These are phyloP conservation scores for Scytalidium lignicola DNA, from an alignment of 2,329 filamentous ascomycete species.

Conservation along the genomic window DNA sequence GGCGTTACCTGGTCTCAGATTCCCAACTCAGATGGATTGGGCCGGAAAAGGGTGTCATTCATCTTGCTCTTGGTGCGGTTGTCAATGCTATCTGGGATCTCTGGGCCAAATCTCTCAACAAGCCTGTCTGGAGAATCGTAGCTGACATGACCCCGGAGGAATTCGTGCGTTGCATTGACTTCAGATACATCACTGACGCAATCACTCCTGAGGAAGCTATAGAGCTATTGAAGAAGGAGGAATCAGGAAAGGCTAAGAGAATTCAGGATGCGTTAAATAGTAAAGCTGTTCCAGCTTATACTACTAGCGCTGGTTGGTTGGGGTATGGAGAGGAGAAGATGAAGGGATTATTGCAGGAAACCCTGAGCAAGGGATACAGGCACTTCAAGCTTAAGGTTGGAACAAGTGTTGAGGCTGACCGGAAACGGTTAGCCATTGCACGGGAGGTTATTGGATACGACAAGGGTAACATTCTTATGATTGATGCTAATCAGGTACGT, in stretches of 20 bases:
- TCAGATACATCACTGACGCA: constrained; percentile 87
- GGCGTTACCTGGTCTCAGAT: constrained; percentile 85
- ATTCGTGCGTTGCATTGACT: constrained; percentile 81
- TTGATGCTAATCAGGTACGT: constrained; percentile 76
- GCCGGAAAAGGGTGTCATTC: constrained; percentile 86
- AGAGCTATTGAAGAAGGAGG: constrained; percentile 58
- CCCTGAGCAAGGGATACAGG: constrained; percentile 66
- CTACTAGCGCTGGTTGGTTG: constrained; percentile 81
- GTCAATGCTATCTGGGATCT: constrained; percentile 90
- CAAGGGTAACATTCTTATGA: constrained; percentile 78
- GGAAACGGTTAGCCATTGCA: constrained; percentile 63
- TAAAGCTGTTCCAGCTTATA: constrained; percentile 80
- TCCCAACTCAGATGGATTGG: constrained; percentile 88
- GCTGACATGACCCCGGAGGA: constrained; percentile 84
- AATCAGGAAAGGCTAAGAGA: constrained; percentile 62
- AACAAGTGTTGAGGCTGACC: constrained; percentile 63
- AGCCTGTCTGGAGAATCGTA: constrained; percentile 84
- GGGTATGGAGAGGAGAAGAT: constrained; percentile 84
- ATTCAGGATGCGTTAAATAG: constrained; percentile 66
- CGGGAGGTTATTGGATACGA: constrained; percentile 76
- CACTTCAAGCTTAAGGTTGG: constrained; percentile 92
- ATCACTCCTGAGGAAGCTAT: constrained; percentile 79
- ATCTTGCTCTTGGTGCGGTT: constrained; percentile 79
- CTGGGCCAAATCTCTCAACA: constrained; percentile 77
- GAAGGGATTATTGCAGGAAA: constrained; percentile 65